Evolutionary conservation across 495 filamentous ascomycete genomes (phyloP), one percentile per base, ranked within the genome.

Genomic region (Xylaria nigripes): DNA sequence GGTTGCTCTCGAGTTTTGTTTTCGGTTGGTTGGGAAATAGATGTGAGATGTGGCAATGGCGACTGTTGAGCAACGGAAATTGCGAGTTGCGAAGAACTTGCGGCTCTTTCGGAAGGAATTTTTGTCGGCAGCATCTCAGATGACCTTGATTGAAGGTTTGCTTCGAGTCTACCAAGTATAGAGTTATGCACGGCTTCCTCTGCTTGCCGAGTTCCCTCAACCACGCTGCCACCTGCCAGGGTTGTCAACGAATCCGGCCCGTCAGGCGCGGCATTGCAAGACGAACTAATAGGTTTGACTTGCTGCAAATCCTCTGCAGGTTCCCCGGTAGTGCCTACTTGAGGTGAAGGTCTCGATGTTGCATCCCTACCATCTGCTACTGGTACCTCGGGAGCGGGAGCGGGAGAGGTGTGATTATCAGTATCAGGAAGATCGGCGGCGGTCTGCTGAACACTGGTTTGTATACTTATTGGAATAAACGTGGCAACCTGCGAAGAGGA

Each of bases 391-490:
- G 48, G 52, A 44, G 29, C 42, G 12, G 46, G 16, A 12, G 29
- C 42, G 12, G 46, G 16, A 12, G 45, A 30, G 6, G 34, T 12
- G 12, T 41, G 44, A 13, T 12, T 24, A 9, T 25, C 34, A 6
- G 23, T 25, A 15, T 12, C 40, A 24, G 51, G 34, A 45, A 36
- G 22, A 16, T 30, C 24, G n/a, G n/a, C 15, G 18, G 6, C 8
- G 41, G 32, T 18, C 7, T 18, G 36, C 34, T 54, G 46, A 12
- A 15, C 16, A 34, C 21, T 44, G 23, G 30, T 46, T 22, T 24
- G 36, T 18, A 22, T 56, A 65, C 23, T 61, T 60, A 6, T 40
- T 54, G 62, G 34, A 32, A 40, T n/a, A 15, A 40, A 48, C 18
- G 34, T 54, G 23, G 54, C 56, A 21, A 45, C 42, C 23, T 53